These are phyloP conservation scores for Pestalotiopsis sp. DNA, from an alignment of 2,329 filamentous ascomycete species.

Conservation along the genomic window DNA sequence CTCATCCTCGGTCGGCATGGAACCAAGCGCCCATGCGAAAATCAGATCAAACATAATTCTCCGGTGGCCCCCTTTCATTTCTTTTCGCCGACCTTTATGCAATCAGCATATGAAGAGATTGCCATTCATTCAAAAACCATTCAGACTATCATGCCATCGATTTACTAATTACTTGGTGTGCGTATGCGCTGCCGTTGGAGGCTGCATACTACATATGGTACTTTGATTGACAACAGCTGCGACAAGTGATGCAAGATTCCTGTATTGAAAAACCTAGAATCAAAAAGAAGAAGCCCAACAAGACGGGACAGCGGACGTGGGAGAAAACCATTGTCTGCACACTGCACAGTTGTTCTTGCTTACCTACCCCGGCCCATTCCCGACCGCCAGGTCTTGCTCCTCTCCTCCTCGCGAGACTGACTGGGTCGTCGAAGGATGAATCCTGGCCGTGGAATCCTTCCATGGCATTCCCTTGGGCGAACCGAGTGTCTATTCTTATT, in stretches of 20 bases:
- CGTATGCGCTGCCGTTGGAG: neutral
- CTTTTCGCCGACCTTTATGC: neutral
- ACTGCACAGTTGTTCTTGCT: neutral
- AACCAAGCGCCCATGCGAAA: neutral
- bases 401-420: neutral
- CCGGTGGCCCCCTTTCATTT: neutral
- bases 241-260: neutral
- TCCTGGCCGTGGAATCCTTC: neutral
- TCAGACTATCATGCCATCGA: neutral
- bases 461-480: neutral
- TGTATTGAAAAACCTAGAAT: neutral
- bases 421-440: neutral
- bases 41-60: constrained; percentile 1
- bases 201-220: neutral
- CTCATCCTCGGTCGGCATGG: neutral
- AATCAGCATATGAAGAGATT: neutral
- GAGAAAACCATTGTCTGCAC: too few relatives aligned
- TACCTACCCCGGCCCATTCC: neutral
- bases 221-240: neutral
- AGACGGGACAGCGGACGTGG: too few relatives aligned
- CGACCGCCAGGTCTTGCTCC: neutral
- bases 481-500: neutral
- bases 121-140: neutral
- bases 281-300: too few relatives aligned
- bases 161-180: neutral